A percentile compares a stretch with the other conserved stretches of the same genome.
These are phyloP conservation scores for Chlamydomonas sp. DNA, from an alignment of 139 green algal species.

Conservation along the genomic window DNA sequence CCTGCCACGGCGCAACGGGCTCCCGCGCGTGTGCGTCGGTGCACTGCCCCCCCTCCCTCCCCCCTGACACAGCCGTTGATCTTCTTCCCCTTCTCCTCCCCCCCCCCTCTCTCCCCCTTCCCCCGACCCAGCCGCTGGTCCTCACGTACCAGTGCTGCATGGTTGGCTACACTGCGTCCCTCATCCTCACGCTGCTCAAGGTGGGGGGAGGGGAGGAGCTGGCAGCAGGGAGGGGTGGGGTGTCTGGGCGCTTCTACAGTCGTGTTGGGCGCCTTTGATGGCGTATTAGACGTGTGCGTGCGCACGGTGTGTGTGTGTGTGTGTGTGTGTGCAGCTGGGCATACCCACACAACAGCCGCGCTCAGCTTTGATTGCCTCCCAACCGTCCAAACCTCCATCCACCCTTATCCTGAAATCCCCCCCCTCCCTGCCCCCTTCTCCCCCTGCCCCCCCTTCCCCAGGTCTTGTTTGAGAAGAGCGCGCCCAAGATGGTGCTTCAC, in stretches of 20 bases:
- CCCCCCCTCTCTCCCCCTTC: too few species aligned
- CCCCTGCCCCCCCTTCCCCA: background rate
- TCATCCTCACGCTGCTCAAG: conserved; percentile 11
- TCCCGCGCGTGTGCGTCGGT: too few species aligned
- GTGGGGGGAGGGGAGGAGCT: too few species aligned
- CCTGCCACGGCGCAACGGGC: too few species aligned
- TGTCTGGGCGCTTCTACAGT: background rate
- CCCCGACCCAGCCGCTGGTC: conserved; percentile 19
- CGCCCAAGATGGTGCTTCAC: conserved; percentile 25
- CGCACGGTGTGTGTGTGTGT: too few species aligned
- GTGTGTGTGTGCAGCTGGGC: background rate
- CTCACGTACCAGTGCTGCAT: conserved; percentile 28
- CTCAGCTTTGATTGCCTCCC: background rate
- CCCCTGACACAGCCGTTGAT: too few species aligned
- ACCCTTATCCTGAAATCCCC: background rate
- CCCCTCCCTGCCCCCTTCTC: background rate
- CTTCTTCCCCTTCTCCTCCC: too few species aligned
- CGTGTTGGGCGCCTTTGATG: background rate
- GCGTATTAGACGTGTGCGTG: background rate
- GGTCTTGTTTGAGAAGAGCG: too few species aligned
- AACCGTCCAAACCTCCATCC: background rate
- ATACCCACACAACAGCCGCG: background rate
- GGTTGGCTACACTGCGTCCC: background rate
- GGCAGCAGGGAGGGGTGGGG: too few species aligned
- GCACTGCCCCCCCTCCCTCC: too few species aligned